Base-by-base conservation (phyloP, 2,329 filamentous ascomycete species). In the Aureobasidium uvarum region DNA sequence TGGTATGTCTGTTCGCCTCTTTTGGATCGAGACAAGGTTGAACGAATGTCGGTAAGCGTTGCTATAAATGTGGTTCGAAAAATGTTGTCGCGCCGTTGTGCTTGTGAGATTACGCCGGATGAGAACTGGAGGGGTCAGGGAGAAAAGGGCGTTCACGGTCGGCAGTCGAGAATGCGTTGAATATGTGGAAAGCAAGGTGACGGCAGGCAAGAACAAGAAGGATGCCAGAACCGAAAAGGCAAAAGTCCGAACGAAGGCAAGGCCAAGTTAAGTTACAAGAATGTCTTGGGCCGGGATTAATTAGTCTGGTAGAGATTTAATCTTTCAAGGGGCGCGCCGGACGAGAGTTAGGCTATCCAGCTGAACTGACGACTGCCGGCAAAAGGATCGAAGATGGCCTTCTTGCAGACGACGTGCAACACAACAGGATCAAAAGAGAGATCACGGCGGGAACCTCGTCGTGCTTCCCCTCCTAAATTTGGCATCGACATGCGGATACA, bases 1-100 rank as follows among this genome's bases (percentile, higher is more conserved):
- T 58, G 25, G 55, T 46, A 23, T 58, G 20, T 5, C 20, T 33
- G n/a, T 8, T 36, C 2, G 38, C 28, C 55, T 45, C 28, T 31
- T 28, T 25, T 41, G 7, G 3, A 13, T 3, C n/a, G 18, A 46
- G 38, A 46, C 39, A 58, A 46, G 41, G 56, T 25, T 48, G 28
- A 60, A 31, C 28, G n/a, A 48, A 48, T 23, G 56, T 45, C 59
- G 46, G 13, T 62, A 41, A n/a, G 16, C 10, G 48, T 31, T 16
- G 48, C n/a, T 51, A 31, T 31, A 10, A n/a, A 11, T 13, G 28
- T 52, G 62, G 46, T 39, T 28, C 18, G 33, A 38, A 48, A 48
- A 60, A 48, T 45, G 56, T 60, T 60, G 56, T 28, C 48, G 48
- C 48, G 48, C 25, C 48, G 56, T 31, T 38, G 25, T 58, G 43